Evolutionary conservation across 768 basidiomycete species (phyloP).

Genomic region (Trametes villosa): DNA sequence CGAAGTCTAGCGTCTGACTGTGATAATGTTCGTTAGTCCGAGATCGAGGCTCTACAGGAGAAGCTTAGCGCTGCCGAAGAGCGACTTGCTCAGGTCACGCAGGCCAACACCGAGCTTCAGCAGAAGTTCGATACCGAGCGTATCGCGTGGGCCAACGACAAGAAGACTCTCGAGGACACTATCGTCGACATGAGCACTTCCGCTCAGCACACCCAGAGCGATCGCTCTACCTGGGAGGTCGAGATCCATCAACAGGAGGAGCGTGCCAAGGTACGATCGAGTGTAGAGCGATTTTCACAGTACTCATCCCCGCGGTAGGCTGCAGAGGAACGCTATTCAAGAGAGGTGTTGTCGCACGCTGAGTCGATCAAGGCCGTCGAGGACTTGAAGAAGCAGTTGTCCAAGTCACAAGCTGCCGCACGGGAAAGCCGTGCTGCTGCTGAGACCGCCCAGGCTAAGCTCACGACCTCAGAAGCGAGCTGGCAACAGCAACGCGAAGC

Average conservation of each 20-base stretch:
- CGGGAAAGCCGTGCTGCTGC: conserved; percentile 64
- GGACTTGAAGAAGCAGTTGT: conserved; percentile 64
- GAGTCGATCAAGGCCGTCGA: conserved; percentile 79
- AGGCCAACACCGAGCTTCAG: conserved; percentile 61
- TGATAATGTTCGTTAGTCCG: conserved; percentile 48
- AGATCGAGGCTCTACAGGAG: conserved; percentile 64
- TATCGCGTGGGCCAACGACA: conserved; percentile 72
- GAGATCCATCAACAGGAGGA: conserved; percentile 71
- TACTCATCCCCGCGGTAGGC: conserved; percentile 32
- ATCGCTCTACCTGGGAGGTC: conserved; percentile 63
- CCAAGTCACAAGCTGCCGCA: conserved; percentile 51
- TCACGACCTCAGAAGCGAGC: conserved; percentile 70
- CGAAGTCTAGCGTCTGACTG: conserved; percentile 13
- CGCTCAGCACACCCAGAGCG: conserved; percentile 67
- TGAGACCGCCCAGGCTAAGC: conserved; percentile 77
- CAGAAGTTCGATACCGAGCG: conserved; percentile 72
- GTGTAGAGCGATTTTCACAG: neutral
- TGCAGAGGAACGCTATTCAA: conserved; percentile 80
- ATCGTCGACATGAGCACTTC: conserved; percentile 81
- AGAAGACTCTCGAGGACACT: conserved; percentile 80
- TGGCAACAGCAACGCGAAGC: conserved; percentile 81
- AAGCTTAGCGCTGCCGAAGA: conserved; percentile 57
- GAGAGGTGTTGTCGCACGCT: conserved; percentile 84
- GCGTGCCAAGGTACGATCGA: conserved; percentile 59
- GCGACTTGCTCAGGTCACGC: conserved; percentile 53